Evolutionary conservation across 2,329 filamentous ascomycete genomes (phyloP).

Genomic region (Fusarium anthophilum): DNA sequence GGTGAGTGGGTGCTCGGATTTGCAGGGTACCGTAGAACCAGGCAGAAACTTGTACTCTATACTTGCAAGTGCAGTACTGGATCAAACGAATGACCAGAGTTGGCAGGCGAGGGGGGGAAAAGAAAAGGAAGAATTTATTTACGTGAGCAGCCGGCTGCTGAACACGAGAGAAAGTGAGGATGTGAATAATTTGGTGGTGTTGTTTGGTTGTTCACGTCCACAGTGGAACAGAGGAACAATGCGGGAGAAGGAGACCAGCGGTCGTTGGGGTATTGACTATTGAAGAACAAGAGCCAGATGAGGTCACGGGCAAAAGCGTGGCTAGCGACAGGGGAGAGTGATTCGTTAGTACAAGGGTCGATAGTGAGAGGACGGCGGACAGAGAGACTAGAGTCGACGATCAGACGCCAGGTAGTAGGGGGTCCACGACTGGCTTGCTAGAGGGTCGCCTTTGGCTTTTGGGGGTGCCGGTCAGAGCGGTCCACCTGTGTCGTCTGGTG

Average conservation of each 20-base stretch:
- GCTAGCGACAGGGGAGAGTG: conserved; percentile 29
- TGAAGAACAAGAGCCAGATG: conserved; percentile 42
- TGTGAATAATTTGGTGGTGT: conserved; percentile 27
- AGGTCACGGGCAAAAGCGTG: conserved; percentile 43
- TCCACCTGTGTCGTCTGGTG: conserved; percentile 40
- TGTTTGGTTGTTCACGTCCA: conserved; percentile 42
- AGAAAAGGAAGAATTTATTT: conserved; percentile 21
- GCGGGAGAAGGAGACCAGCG: conserved; percentile 33
- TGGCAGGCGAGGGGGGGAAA: conserved; percentile 4
- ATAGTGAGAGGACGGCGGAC: conserved; percentile 21
- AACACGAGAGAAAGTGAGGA: conserved; percentile 39
- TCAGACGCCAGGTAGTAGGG: conserved; percentile 41
- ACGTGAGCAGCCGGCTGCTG: conserved; percentile 45
- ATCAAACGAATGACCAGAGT: conserved; percentile 40
- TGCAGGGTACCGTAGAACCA: conserved; percentile 40
- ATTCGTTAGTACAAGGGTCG: conserved; percentile 38
- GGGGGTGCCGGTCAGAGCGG: conserved; percentile 36
- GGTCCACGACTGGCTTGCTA: conserved; percentile 28
- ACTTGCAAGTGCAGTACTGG: conserved; percentile 35
- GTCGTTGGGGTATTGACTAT: conserved; percentile 39
- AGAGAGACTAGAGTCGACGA: conserved; percentile 39
- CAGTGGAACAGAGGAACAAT: conserved; percentile 42
- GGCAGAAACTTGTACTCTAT: conserved; percentile 39
- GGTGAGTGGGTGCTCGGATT: conserved; percentile 37
- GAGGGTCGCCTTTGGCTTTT: conserved; percentile 35